Percentiles rank a stretch among this genome's conserved stretches.
Evolutionary conservation across 371 early-diverging fungal species (phyloP).

Genomic region (Circinella minor): DNA sequence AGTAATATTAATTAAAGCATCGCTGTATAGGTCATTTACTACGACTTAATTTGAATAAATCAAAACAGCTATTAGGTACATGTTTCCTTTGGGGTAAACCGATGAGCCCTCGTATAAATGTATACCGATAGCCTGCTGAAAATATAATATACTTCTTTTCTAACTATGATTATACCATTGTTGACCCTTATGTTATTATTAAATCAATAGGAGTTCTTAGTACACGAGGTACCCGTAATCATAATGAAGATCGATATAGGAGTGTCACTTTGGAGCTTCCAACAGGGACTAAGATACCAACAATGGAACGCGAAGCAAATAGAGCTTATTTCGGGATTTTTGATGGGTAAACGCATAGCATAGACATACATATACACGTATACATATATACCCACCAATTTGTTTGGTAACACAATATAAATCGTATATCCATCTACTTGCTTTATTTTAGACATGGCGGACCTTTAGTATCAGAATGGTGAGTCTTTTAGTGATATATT

Average conservation of each 20-base stretch:
- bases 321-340: constrained; percentile 58
- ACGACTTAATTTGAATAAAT: constrained; percentile 25
- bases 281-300: constrained; percentile 7
- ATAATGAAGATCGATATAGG: constrained; percentile 52
- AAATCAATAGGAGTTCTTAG: constrained; percentile 26
- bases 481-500: not conserved
- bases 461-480: constrained; percentile 51
- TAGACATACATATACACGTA: too few relatives aligned
- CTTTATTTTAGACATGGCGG: constrained; percentile 44
- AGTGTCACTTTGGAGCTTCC: constrained; percentile 44
- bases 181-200: not conserved
- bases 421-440: too few relatives aligned
- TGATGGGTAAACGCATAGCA: constrained; percentile 48
- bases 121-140: constrained; percentile 19
- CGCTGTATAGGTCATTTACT: constrained; percentile 20
- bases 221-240: constrained; percentile 51
- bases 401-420: too few relatives aligned
- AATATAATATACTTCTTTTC: constrained; percentile 26
- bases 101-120: too few relatives aligned
- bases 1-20: not conserved
- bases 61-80: constrained; percentile 27
- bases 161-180: not conserved
- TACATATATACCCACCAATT: too few relatives aligned
- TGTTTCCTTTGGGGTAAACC: too few relatives aligned
- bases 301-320: constrained; percentile 39